Evolutionary conservation across 768 basidiomycete genomes (phyloP), one percentile per base, ranked within the genome.

Genomic region (Lepiota brunneoincarnata): DNA sequence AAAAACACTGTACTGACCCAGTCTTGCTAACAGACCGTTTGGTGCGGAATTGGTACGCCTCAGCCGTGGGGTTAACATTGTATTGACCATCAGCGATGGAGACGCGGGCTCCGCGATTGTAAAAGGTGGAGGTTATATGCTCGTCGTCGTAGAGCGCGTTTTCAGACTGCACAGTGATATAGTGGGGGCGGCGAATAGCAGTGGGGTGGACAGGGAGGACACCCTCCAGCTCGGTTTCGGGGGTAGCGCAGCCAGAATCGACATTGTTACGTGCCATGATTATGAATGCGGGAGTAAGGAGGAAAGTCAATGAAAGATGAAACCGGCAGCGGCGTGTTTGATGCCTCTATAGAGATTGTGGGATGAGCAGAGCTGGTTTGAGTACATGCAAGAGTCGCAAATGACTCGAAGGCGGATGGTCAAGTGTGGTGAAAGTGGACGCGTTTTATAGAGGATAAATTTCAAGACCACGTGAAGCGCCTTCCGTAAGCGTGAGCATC

Each of bases 31-130:
- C 91, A 62, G 83, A 81, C 64, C 90, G 79, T 67, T 82, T 76
- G 58, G 97, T 98, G 75, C 88, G 88, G 81, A 99, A 95, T 74
- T 98, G 89, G 68, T 83, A 95, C 24, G 82, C 76, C 67, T 87
- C 83, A 60, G 81, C 80, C 46, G 87, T 91, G 44, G 93, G 94
- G 39, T 80, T 88, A 65, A 95, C 78, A 57, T 77, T 75, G 75
- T 87, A 86, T 63, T 87, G 84, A 54, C 93, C 93, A 59, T 89
- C 78, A 50, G 79, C 72, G 58, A 91, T 73, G 56, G 77, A 70
- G 60, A 89, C 89, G 55, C 81, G 76, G 7, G 91, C 83, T 62
- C 87, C 84, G 57, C 91, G 90, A 74, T 93, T 89, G 61, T 76
- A 68, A 74, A 87, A 95, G 71, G 83, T 89, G 66, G 93, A 74